Percentiles rank a stretch among this genome's conserved stretches.
These are phyloP conservation scores for Chlorella sp. DNA, from an alignment of 139 green algal genomes.

Conservation along the genomic window DNA sequence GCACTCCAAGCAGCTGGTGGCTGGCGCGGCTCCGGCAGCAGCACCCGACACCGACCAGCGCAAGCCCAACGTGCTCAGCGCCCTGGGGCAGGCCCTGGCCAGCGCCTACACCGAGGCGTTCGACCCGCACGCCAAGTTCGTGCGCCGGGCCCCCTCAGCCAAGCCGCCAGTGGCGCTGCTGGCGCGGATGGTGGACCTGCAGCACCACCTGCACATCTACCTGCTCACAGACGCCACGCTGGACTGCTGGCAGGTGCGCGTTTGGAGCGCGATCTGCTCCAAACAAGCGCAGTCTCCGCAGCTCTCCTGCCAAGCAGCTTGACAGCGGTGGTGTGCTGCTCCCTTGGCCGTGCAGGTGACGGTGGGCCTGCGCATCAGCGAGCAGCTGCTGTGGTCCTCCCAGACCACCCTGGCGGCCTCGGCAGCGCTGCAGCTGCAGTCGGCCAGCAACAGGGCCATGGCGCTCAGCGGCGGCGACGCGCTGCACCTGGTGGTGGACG, in stretches of 20 bases:
- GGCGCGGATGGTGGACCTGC: not conserved
- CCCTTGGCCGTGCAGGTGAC: not conserved
- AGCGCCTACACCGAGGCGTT: not conserved
- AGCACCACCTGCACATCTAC: not conserved
- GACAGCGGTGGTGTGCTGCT: no score
- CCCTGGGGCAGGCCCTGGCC: not conserved
- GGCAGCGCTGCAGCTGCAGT: not conserved
- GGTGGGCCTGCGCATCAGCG: not conserved
- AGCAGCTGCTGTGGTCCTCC: not conserved
- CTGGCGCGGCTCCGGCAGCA: not conserved
- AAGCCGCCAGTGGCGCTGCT: not conserved
- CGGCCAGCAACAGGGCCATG: not conserved
- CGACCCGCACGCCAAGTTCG: not conserved
- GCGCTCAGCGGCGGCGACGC: not conserved
- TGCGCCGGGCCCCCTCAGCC: not conserved
- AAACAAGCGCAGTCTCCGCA: no score
- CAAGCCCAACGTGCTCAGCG: not conserved
- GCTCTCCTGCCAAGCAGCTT: no score
- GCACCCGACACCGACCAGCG: not conserved
- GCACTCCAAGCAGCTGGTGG: not conserved
- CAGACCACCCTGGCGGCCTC: not conserved
- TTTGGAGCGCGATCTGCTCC: no score
- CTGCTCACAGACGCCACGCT: not conserved
- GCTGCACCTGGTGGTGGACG: not conserved
- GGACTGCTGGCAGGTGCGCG: not conserved